Base-by-base conservation (phyloP, 371 early-diverging fungal species). In the Basidiobolus heterosporus region DNA sequence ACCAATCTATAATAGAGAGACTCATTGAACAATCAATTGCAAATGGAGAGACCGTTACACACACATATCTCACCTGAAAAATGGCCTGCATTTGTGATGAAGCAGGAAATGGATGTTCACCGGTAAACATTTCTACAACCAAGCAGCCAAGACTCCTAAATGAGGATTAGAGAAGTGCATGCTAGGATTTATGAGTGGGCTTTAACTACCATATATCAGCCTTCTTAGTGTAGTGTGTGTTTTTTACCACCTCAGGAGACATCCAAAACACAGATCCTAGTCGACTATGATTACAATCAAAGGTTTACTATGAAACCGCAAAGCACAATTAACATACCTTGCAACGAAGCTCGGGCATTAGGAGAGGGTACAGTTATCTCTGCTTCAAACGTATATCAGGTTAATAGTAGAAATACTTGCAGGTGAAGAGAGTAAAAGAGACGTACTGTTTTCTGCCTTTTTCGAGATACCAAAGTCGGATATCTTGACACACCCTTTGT, bases 401-500 rank as follows among this genome's bases (percentile, higher is more conserved):
- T 36, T 11, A 18, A 20, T 16, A 40, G 36, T 46, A 36, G 8
- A 9, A 19, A 30, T 22, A n/a, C n/a, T 11, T 47, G 38, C 18
- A 11, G 22, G 43, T 4, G 13, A 23, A 45, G 14, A 38, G 24
- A 22, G 24, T 30, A 3, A 36, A 7, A 14, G 23, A 14, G 16
- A n/a, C 5, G 35, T 8, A 59, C 71, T 74, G 59, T 80, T 84
- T 56, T 82, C 82, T 13, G 86, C 75, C 55, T 91, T 89, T 63
- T 98, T 97, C 2, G 97, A 90, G 36, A 98, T 86, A 13, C 98
- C 99, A 78, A 99, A 98, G 62, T 99, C 99, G 1, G 93, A 83
- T 30, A 99, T 96, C 67, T 97, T 98, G 41, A 90, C 86, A 36
- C 76, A 70, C 14, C 93, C 93, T 45, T 85, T 76, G 53, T 81